Evolutionary conservation across 2,329 filamentous ascomycete species (phyloP).

Genomic region (Sclerotinia subarctica): DNA sequence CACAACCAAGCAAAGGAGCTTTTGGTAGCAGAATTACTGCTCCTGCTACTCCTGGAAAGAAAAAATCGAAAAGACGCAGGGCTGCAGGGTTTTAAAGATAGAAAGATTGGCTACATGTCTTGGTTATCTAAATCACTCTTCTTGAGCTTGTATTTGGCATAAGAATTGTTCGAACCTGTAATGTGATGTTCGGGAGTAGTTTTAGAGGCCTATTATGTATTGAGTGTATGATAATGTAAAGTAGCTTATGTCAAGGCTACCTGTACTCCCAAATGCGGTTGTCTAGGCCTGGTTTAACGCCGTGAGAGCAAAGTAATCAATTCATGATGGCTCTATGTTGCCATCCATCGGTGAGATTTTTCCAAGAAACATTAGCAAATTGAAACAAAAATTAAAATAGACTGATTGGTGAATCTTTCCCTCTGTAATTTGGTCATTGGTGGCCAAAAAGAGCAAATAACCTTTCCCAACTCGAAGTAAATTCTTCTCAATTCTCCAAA

Average conservation of each 20-base stretch:
- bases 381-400: neutral
- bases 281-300: neutral
- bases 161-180: neutral
- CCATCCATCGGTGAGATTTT: neutral
- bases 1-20: slow-evolving; percentile 49
- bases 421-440: neutral
- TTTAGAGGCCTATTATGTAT: neutral
- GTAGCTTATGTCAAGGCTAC: neutral
- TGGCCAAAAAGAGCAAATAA: neutral
- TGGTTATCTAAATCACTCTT: too few species aligned
- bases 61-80: slow-evolving; percentile 44
- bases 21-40: slow-evolving; percentile 44
- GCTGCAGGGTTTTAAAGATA: slow-evolving; percentile 34
- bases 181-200: neutral
- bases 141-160: neutral
- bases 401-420: slow-evolving; percentile 11
- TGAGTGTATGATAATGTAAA: neutral
- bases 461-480: neutral
- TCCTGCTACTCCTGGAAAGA: slow-evolving; percentile 42
- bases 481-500: neutral
- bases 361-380: neutral
- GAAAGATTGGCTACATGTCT: neutral
- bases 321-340: neutral
- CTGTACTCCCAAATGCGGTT: neutral
- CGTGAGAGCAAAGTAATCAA: neutral